Evolutionary conservation across 768 basidiomycete species (phyloP).

Genomic region (Guyanaporus albipodus): DNA sequence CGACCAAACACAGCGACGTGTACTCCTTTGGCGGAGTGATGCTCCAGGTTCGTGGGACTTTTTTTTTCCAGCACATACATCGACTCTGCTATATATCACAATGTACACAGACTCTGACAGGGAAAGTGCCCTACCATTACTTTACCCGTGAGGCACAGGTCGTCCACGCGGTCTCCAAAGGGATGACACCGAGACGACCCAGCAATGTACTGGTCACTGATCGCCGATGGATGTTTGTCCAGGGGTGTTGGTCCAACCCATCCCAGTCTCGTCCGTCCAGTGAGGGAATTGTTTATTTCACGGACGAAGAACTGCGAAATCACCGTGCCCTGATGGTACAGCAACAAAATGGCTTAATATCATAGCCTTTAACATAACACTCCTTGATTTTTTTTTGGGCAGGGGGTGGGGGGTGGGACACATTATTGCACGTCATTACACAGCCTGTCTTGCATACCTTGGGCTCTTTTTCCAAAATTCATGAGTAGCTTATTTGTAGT

Average conservation of each 20-base stretch:
- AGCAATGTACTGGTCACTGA: constrained; percentile 3
- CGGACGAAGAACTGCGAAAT: constrained; percentile 1
- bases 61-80: neutral
- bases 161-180: constrained; percentile 9
- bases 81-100: neutral
- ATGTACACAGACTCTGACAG: constrained; percentile 6
- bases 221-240: constrained; percentile 9
- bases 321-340: neutral
- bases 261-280: constrained; percentile 28
- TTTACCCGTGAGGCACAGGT: constrained; percentile 9
- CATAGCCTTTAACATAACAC: no score
- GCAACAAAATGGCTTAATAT: no score
- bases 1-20: constrained; percentile 13
- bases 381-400: no score
- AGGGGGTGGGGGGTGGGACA: no score
- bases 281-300: constrained; percentile 24
- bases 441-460: no score
- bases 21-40: constrained; percentile 32
- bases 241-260: constrained; percentile 18
- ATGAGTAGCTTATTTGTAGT: no score
- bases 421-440: no score
- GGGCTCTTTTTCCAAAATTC: no score
- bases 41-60: constrained; percentile 10
- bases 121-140: constrained; percentile 15
- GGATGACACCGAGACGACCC: constrained; percentile 11